Percentiles rank a stretch among this genome's conserved stretches.
Evolutionary conservation across 192 early-diverging fungal species (phyloP).

Genomic region (Backusella morwellensis): DNA sequence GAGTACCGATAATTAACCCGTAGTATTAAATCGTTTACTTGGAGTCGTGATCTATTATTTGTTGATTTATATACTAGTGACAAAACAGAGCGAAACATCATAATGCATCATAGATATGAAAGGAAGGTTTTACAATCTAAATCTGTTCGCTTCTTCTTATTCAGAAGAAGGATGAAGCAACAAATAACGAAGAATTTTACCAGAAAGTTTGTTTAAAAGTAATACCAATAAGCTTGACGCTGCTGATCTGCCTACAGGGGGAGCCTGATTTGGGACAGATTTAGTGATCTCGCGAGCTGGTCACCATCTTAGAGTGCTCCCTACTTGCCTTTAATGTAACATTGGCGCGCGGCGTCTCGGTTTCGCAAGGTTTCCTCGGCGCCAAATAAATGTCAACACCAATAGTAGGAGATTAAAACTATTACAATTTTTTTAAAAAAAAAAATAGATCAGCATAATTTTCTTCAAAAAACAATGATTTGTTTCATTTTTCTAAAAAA

Average conservation of each 20-base stretch:
- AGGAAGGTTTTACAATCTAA: neutral
- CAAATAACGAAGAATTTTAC: slow-evolving; percentile 66
- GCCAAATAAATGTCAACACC: slow-evolving; percentile 39
- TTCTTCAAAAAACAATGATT: too few relatives aligned
- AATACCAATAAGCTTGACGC: slow-evolving; percentile 62
- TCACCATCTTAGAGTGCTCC: slow-evolving; percentile 30
- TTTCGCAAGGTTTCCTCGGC: slow-evolving; percentile 43
- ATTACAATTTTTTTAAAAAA: neutral
- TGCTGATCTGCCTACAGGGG: slow-evolving; percentile 74
- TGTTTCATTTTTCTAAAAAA: too few relatives aligned
- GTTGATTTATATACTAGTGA: neutral
- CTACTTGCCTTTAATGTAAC: slow-evolving; percentile 57
- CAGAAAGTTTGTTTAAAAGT: slow-evolving; percentile 79
- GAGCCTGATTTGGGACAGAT: slow-evolving; percentile 61
- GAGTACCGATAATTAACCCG: neutral
- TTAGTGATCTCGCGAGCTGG: slow-evolving; percentile 42
- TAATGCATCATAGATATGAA: neutral
- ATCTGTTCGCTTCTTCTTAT: neutral
- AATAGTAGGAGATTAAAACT: slow-evolving; percentile 32
- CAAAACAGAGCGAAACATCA: neutral
- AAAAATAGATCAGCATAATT: neutral
- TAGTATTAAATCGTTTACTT: neutral
- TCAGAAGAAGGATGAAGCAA: neutral
- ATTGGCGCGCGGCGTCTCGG: slow-evolving; percentile 78
- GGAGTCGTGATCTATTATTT: neutral